Base-by-base conservation (phyloP, 345 rosid species). In the Hypericum perforatum region DNA sequence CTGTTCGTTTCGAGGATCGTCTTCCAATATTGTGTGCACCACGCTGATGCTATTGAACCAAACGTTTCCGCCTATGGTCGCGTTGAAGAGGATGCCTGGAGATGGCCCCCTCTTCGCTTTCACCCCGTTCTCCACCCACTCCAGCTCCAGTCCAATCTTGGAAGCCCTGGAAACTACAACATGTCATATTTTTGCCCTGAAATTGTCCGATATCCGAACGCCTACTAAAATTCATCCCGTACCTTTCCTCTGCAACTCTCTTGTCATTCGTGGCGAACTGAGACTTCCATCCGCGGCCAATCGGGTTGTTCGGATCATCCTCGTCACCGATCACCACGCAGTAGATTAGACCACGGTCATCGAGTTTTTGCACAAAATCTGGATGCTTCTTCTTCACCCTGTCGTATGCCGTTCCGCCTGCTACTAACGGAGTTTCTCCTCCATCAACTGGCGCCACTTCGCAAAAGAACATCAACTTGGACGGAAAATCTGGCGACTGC, bases 11-110 rank as follows among this genome's bases (percentile, higher is more conserved):
- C 85, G 65, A 5, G 54, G 16, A 92, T 22, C 70, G 54, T 85
- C 92, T 65, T 85, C 70, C 98, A 96, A 82, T 0, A 95, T 95
- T 0, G 83, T 85, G 56, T 82, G 82, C 7, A 90, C 96, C 15
- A 92, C 90, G 48, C 82, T 95, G 90, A 87, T 82, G 70, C 95
- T 82, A 37, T 87, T 87, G 69, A 87, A 85, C 96, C 98, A 91
- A 8, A 78, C 75, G 69, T 87, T 87, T 4, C 88, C 82, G 44
- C 73, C 67, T 70, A 88, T 76, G 0, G 75, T 67, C 56, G 74
- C 6, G 57, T 91, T 95, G 6, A 52, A 63, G 14, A 79, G 82
- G 52, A 87, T 62, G 5, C 82, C 98, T 2, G 95, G 92, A 9
- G 87, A 78, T 7, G 98, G 98, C 43, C 96, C 98, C 85, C 79